These are phyloP conservation scores for Solanum tacnaense DNA, from an alignment of 257 asterid species.

Conservation along the genomic window DNA sequence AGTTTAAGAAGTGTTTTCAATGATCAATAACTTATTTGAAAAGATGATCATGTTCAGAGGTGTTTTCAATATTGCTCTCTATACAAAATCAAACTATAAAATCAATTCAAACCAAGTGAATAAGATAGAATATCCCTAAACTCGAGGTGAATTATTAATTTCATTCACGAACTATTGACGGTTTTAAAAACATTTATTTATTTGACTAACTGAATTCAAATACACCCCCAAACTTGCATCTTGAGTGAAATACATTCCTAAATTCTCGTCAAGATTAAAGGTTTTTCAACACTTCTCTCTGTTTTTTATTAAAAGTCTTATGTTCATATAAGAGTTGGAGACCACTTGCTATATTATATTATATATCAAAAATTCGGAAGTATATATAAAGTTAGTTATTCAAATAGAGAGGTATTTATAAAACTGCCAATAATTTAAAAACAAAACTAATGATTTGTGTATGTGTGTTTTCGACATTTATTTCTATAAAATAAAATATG, in stretches of 20 bases:
- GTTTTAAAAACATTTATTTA: accelerated
- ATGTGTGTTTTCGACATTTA: too few relatives aligned
- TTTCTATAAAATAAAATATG: neutral
- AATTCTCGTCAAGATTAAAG: accelerated
- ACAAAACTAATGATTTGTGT: too few relatives aligned
- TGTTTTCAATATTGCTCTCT: too few relatives aligned
- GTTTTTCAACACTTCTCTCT: too few relatives aligned
- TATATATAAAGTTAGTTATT: too few relatives aligned
- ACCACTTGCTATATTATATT: too few relatives aligned
- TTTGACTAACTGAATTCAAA: too few relatives aligned
- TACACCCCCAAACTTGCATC: accelerated
- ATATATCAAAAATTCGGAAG: accelerated
- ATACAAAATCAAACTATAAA: neutral
- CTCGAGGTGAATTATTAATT: neutral
- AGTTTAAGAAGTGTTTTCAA: neutral
- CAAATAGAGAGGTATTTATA: too few relatives aligned
- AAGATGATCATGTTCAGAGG: neutral
- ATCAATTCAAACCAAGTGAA: neutral
- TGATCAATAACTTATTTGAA: neutral
- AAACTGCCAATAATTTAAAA: too few relatives aligned
- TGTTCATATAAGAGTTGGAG: neutral
- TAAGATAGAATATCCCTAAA: neutral
- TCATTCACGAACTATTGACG: accelerated
- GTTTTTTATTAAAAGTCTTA: accelerated
- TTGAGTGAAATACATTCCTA: neutral